Percentiles rank a stretch among this genome's conserved stretches.
Conservation (phyloP, 2,329 filamentous ascomycete species). For the Ascochyta lentis region DNA sequence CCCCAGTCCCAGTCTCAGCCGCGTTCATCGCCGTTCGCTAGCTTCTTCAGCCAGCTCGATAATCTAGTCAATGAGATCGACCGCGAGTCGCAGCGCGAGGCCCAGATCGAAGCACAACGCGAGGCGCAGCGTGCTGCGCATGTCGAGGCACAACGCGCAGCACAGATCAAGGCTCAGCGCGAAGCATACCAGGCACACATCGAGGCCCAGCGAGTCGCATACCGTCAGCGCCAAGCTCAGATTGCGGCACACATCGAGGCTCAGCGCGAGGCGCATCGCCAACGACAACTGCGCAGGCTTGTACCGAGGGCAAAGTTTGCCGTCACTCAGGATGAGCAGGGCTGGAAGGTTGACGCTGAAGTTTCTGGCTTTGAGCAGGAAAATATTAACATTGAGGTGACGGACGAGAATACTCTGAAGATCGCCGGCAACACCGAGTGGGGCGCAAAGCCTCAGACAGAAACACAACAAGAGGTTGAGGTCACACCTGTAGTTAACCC, state of each 20-base stretch:
- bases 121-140: conserved; percentile 17
- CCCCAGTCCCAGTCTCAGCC: conserved; percentile 13
- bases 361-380: conserved; percentile 43
- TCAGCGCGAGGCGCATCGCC: conserved; percentile 36
- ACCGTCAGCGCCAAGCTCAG: conserved; percentile 25
- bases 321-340: conserved; percentile 37
- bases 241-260: conserved; percentile 35
- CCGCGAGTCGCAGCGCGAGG: conserved; percentile 34
- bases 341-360: conserved; percentile 43
- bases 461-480: conserved; percentile 14
- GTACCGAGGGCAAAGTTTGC: conserved; percentile 40
- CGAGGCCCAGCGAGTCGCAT: conserved; percentile 30
- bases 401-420: conserved; percentile 43
- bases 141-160: conserved; percentile 21
- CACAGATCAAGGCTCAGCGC: conserved; percentile 30
- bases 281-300: conserved; percentile 42
- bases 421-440: conserved; percentile 41
- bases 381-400: conserved; percentile 45
- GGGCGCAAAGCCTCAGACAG: conserved; percentile 19
- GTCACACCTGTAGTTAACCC: neutral
- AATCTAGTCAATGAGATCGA: conserved; percentile 42
- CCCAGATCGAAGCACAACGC: conserved; percentile 31
- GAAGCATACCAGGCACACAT: conserved; percentile 36
- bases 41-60: conserved; percentile 44
- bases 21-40: conserved; percentile 35